Conservation (phyloP, 768 basidiomycete genomes). For the Trametes sanguinea region DNA sequence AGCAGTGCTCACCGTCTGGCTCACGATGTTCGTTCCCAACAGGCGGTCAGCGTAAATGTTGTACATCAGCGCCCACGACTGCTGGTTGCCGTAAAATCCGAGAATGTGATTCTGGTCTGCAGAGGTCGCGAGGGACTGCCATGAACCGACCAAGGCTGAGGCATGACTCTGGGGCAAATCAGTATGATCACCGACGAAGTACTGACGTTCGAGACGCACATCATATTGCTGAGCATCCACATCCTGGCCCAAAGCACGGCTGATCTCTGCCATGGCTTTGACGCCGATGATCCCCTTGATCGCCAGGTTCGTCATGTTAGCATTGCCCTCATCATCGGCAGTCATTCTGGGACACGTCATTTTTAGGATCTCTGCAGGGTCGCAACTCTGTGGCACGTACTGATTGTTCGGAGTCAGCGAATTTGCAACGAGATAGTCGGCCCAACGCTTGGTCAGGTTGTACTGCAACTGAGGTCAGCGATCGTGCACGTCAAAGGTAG, state of each 20-base stretch:
- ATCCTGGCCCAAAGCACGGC: conserved; percentile 11
- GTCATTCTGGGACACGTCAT: background rate
- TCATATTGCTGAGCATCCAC: conserved; percentile 20
- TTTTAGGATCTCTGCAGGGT: too few species aligned
- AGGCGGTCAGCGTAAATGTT: conserved; percentile 22
- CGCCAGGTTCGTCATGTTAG: conserved; percentile 28
- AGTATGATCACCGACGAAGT: too few species aligned
- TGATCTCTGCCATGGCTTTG: conserved; percentile 28
- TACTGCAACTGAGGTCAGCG: conserved; percentile 21
- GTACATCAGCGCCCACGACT: conserved; percentile 22
- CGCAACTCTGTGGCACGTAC: background rate
- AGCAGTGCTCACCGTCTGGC: conserved; percentile 3
- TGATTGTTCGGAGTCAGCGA: conserved; percentile 16
- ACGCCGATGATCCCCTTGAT: conserved; percentile 31
- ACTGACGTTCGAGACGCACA: conserved; percentile 4
- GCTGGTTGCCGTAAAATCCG: conserved; percentile 8
- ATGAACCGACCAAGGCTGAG: conserved; percentile 2
- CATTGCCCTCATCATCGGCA: conserved; percentile 14
- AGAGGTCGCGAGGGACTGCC: conserved; percentile 13
- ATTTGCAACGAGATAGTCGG: conserved; percentile 28
- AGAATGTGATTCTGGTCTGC: conserved; percentile 11
- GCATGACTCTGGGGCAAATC: conserved; percentile 12
- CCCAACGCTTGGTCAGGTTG: conserved; percentile 27
- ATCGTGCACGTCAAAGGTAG: too few species aligned
- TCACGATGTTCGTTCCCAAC: conserved; percentile 11